A percentile compares a stretch with the other conserved stretches of the same genome.
These are phyloP conservation scores for Suillus spraguei DNA, from an alignment of 768 basidiomycete genomes.

Conservation along the genomic window DNA sequence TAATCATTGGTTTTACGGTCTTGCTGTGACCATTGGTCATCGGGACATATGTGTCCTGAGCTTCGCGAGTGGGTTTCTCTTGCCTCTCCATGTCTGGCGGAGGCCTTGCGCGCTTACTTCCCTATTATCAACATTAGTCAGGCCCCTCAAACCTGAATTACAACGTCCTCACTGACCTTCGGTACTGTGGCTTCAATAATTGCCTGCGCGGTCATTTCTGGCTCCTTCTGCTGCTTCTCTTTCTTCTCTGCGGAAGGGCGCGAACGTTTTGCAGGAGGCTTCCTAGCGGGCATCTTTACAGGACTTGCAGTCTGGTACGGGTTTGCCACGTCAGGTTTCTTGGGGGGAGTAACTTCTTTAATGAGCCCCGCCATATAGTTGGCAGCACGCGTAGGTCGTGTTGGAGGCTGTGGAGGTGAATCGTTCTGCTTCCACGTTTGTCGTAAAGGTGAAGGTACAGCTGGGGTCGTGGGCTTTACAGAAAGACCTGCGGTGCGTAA, in stretches of 20 bases:
- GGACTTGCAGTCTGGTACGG: conserved; percentile 79
- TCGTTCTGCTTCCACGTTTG: conserved; percentile 65
- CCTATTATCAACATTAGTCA: conserved; percentile 42
- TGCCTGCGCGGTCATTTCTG: conserved; percentile 54
- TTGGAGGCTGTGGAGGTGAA: conserved; percentile 37
- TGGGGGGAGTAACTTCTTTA: conserved; percentile 68
- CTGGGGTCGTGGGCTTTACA: conserved; percentile 60
- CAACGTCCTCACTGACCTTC: conserved; percentile 46
- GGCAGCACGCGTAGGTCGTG: conserved; percentile 63
- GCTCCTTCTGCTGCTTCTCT: conserved; percentile 32
- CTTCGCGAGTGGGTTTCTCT: conserved; percentile 16
- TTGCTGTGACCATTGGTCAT: conserved; percentile 20
- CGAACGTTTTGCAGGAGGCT: conserved; percentile 41
- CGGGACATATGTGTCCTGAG: conserved; percentile 6
- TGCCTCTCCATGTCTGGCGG: conserved; percentile 55
- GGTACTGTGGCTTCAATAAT: conserved; percentile 81
- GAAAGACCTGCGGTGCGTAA: conserved; percentile 43
- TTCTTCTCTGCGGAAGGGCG: conserved; percentile 35
- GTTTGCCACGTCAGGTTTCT: conserved; percentile 69
- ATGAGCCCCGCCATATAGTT: conserved; percentile 70
- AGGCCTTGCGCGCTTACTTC: conserved; percentile 77
- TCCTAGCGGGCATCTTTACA: conserved; percentile 50
- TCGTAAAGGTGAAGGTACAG: conserved; percentile 72
- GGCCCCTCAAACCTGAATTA: not conserved
- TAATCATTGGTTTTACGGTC: conserved; percentile 13